Base-by-base conservation (phyloP, 164 flowering plant species). In the Sextonia rubra region DNA sequence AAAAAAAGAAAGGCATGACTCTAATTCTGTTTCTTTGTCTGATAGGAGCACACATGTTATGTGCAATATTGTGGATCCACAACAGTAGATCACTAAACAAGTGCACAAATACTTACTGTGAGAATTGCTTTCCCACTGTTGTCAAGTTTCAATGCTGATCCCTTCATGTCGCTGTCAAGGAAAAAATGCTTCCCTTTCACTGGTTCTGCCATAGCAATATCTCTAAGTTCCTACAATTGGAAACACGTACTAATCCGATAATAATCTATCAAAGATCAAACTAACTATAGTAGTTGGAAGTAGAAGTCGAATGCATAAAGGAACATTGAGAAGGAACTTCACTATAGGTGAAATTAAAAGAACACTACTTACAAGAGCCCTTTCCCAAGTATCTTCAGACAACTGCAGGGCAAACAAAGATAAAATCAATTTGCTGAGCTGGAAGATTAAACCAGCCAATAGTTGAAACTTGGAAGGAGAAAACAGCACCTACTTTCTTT, bases 171-270 rank as follows among this genome's bases (percentile, higher is more conserved):
- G 73, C 73, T 77, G 77, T 92, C 99, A 63, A 95, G 86, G 73
- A 95, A 93, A 62, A 95, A 95, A 71, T 87, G 82, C 72, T 90
- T 93, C 63, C 98, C 97, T 71, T 90, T 92, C 12, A 92, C 87
- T 69, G 80, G 77, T 78, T 88, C 92, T 27, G 83, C 71, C 78
- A 73, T 80, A 75, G 91, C 90, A 76, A 94, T 89, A 55, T 91
- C 95, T 81, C 99, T 85, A 48, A 90, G 64, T 77, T 91, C 93
- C 98, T 94, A 85, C 80, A 80, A n/a, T n/a, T n/a, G n/a, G n/a
- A 17, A 62, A 60, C 65, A 69, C 66, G 55, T 29, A 18, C 23
- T 4, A 66, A 49, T 32, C 8, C 25, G 52, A 8, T 67, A 60
- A 61, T n/a, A 29, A 66, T 63, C 24, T 47, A 47, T 58, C 24